Base-by-base conservation (phyloP, 495 filamentous ascomycete genomes). In the Talaromyces liani region DNA sequence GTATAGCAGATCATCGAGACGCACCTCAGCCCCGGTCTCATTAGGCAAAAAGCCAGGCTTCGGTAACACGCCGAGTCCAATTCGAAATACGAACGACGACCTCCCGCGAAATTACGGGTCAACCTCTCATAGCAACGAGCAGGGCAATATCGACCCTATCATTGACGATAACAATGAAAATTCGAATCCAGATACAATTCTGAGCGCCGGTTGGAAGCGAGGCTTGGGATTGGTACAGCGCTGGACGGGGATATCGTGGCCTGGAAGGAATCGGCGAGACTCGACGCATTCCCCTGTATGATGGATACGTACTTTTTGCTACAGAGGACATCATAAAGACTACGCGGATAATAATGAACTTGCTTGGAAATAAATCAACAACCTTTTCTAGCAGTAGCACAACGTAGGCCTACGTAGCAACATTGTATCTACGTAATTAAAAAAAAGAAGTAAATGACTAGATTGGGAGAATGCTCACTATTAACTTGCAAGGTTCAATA, bases 71-170 rank as follows among this genome's bases (percentile, higher is more conserved):
- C 22, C 20, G 8, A 61, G 20, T 20, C 39, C 20, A 0, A 51
- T 10, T 53, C 16, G 24, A 27, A 41, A 41, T n/a, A 41, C 27
- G n/a, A 12, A n/a, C 12, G 36, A 45, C 5, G 41, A 22, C 20
- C 24, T 9, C 6, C 16, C 60, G 8, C 41, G 60, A 54, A 51
- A 33, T 53, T 62, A 62, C 47, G 60, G 60, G 14, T 31, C 60
- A 8, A 58, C 27, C 31, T 20, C 18, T 33, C 53, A 22, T 6
- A 58, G 10, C 49, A 53, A 18, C 27, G 56, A 36, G n/a, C 27
- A 22, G 31, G 56, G 8, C n/a, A 36, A 54, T 6, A 51, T 14
- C 34, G 45, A 62, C 9, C 8, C 24, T 49, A 16, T 33, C n/a
- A 22, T 20, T 20, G 18, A 59, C 25, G n/a, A 62, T 14, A 25